These are phyloP conservation scores for Multifurca ochricompacta DNA, from an alignment of 768 basidiomycete species.

Conservation along the genomic window DNA sequence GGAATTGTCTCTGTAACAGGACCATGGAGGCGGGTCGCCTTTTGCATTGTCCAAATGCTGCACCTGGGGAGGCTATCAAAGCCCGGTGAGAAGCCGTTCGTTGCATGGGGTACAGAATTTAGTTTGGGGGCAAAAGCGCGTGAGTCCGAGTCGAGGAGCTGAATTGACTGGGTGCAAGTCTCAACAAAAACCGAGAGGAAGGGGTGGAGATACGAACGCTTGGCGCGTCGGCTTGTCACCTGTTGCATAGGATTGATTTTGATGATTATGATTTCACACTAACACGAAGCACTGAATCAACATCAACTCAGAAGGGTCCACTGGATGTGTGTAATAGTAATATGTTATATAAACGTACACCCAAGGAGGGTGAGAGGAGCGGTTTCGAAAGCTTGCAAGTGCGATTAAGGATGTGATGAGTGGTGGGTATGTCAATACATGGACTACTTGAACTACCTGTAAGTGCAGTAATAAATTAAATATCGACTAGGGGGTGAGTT, in stretches of 20 bases:
- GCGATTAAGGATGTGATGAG: neutral
- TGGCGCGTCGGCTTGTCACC: neutral
- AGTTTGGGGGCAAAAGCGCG: too few species aligned
- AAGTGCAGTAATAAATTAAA: constrained; percentile 6
- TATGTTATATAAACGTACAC: too few species aligned
- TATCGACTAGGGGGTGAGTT: neutral
- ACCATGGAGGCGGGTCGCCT: neutral
- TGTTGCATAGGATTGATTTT: neutral
- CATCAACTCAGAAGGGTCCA: neutral
- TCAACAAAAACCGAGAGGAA: neutral
- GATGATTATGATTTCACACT: neutral
- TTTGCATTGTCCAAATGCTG: neutral
- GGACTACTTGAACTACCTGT: too few species aligned
- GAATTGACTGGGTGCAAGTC: too few species aligned
- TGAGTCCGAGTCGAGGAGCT: too few species aligned
- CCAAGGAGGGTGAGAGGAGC: neutral
- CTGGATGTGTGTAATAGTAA: too few species aligned
- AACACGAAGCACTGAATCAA: neutral
- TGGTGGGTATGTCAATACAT: constrained; percentile 6
- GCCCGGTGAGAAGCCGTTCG: neutral
- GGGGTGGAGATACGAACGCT: neutral
- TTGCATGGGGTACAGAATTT: neutral
- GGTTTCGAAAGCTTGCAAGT: neutral
- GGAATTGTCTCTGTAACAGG: neutral
- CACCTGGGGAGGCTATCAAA: neutral